Base-by-base conservation (phyloP, 163 green algal genomes). In the Scenedesmus sp. region DNA sequence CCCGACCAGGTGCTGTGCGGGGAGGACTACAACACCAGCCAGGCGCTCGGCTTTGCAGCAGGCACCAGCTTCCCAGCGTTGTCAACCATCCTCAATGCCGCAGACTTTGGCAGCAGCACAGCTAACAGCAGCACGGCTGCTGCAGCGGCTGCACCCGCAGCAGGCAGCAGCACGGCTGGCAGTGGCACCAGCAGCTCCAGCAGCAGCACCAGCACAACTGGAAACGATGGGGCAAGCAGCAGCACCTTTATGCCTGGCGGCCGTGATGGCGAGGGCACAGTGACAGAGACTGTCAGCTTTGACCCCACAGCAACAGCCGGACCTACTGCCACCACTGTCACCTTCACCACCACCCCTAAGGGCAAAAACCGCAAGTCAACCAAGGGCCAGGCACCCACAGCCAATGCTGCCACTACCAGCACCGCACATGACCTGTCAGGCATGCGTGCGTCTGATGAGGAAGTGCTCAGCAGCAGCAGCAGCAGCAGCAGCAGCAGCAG, bases 1-100 rank as follows among this genome's bases (percentile, higher is more conserved):
- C 73, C 83, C 7, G 40, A 86, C 24, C 83, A 92, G 51, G 61
- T 92, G 68, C 78, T 37, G 6, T 91, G 87, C 79, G 87, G 87
- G 18, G 73, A 84, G 44, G 81, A 84, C 88, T 92, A 85, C 68
- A 85, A 85, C 81, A 68, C 9, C 81, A 88, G 81, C 70, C 35
- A 24, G 22, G 65, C 44, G 5, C 22, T 37, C 6, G 87, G 79
- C 18, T 87, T 56, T 43, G 30, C 30, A 3, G 59, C 65, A 33
- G 85, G 85, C 49, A 76, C 43, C 18, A 73, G n/a, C 53, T 84
- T 83, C 72, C 70, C 72, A 43, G 26, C 85, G 9, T 35, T 90
- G 18, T 0, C 85, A 15, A 72, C 18, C 33, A 37, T 90, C 10
- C 70, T 90, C 0, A 46, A 16, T 18, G 86, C 88, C 49, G 88